These are phyloP conservation scores for Berberis thunbergii DNA, from an alignment of 164 flowering plant species.

Conservation along the genomic window DNA sequence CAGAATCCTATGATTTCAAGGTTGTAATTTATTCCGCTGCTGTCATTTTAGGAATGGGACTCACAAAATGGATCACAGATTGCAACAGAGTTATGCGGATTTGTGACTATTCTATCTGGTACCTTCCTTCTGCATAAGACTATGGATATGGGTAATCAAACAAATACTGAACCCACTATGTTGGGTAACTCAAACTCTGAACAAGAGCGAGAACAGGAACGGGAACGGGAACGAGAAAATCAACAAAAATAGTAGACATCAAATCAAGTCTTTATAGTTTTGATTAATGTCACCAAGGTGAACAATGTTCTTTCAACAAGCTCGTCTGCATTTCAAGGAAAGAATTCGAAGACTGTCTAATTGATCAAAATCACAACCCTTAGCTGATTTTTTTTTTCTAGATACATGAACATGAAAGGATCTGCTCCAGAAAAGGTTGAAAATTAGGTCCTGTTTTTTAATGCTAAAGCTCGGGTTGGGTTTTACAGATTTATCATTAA, in stretches of 20 bases:
- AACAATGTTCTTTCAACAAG: not conserved
- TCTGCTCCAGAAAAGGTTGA: not conserved
- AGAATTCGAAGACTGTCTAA: not conserved
- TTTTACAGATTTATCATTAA: not conserved
- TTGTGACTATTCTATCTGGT: constrained; percentile 68
- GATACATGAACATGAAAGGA: not conserved
- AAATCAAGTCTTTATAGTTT: not conserved
- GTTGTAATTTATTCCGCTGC: not conserved
- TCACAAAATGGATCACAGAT: constrained; percentile 62
- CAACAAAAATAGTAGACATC: not conserved
- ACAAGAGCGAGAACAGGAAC: not conserved
- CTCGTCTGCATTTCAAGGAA: not conserved
- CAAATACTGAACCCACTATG: not conserved
- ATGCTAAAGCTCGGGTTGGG: not conserved
- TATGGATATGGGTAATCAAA: constrained; percentile 50
- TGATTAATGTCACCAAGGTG: not conserved
- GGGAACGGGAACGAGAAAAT: not conserved
- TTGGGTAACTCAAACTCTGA: not conserved
- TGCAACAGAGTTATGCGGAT: constrained; percentile 60
- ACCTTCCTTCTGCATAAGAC: constrained; percentile 79
- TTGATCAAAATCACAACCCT: not conserved
- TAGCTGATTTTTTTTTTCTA: not conserved
- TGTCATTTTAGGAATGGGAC: constrained; percentile 61
- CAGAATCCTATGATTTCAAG: not conserved
- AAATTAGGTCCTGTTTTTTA: not conserved